Evolutionary conservation across 176 grass and related monocot species (phyloP).

Genomic region (Alopecurus myosuroides): DNA sequence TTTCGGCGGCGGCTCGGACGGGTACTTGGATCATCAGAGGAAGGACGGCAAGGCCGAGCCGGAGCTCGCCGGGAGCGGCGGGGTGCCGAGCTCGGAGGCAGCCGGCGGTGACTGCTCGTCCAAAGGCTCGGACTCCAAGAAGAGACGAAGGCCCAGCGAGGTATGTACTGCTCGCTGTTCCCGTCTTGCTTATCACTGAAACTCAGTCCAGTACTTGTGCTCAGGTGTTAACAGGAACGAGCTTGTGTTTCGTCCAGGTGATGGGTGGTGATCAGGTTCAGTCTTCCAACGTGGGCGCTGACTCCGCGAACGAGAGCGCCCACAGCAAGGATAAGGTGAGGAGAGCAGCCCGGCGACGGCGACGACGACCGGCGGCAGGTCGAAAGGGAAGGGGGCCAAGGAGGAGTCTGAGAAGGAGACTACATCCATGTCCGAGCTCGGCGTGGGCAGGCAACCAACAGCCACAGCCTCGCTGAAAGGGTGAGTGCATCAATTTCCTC

Average conservation of each 20-base stretch:
- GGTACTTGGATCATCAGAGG: conserved; percentile 22
- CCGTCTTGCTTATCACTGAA: background rate
- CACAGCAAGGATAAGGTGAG: conserved; percentile 58
- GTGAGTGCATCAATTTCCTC: conserved; percentile 10
- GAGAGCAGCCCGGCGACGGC: conserved; percentile 45
- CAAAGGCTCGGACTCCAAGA: conserved; percentile 65
- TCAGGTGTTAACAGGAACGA: background rate
- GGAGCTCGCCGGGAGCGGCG: conserved; percentile 38
- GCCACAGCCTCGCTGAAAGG: conserved; percentile 91
- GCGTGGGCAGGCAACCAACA: conserved; percentile 86
- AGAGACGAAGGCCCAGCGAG: conserved; percentile 64
- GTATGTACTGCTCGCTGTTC: conserved; percentile 12
- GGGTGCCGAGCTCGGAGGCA: conserved; percentile 33
- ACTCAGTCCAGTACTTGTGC: background rate
- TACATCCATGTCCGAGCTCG: conserved; percentile 89
- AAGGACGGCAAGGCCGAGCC: conserved; percentile 41
- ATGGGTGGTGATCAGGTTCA: conserved; percentile 52
- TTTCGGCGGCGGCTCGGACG: conserved; percentile 34
- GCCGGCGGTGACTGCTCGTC: conserved; percentile 62
- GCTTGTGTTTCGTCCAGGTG: conserved; percentile 21
- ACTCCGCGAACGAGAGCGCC: conserved; percentile 44
- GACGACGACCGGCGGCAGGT: conserved; percentile 34
- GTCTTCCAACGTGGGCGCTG: conserved; percentile 38
- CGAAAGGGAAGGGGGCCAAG: conserved; percentile 57
- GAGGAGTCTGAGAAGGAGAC: conserved; percentile 59